These are phyloP conservation scores for Scedosporium minutisporum DNA, from an alignment of 2,329 filamentous ascomycete genomes.

Conservation along the genomic window DNA sequence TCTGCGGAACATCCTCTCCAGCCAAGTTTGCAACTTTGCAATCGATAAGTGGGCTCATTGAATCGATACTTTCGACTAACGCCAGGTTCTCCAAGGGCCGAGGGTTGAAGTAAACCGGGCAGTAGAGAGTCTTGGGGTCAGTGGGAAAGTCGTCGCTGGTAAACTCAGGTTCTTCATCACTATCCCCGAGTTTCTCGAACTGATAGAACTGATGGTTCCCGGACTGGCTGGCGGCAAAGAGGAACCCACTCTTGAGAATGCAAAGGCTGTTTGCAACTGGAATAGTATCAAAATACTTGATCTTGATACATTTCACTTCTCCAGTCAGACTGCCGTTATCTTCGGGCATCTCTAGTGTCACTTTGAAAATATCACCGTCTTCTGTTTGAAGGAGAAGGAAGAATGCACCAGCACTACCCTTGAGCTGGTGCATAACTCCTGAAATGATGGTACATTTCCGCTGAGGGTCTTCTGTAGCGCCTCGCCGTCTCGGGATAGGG, in stretches of 20 bases:
- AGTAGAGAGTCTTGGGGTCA: slow-evolving; percentile 60
- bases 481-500: slow-evolving; percentile 76
- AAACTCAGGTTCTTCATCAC: slow-evolving; percentile 83
- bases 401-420: slow-evolving; percentile 71
- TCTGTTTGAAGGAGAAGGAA: slow-evolving; percentile 96
- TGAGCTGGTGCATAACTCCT: slow-evolving; percentile 93
- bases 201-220: slow-evolving; percentile 95
- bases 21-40: slow-evolving; percentile 87
- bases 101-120: slow-evolving; percentile 75
- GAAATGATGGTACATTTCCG: slow-evolving; percentile 79
- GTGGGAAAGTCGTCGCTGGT: slow-evolving; percentile 72
- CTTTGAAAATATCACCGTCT: slow-evolving; percentile 93
- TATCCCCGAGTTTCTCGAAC: slow-evolving; percentile 92
- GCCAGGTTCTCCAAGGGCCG: slow-evolving; percentile 72
- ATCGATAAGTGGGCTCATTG: slow-evolving; percentile 84
- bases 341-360: slow-evolving; percentile 83
- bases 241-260: slow-evolving; percentile 90
- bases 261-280: slow-evolving; percentile 79
- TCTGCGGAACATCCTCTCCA: slow-evolving; percentile 89
- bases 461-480: slow-evolving; percentile 83
- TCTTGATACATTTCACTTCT: slow-evolving; percentile 73
- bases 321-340: slow-evolving; percentile 71
- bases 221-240: slow-evolving; percentile 85
- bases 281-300: slow-evolving; percentile 98
- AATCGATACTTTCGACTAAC: slow-evolving; percentile 73